Percentiles rank a stretch among this genome's conserved stretches.
phyloP scores from a whole-genome alignment of 257 asterid species.

The Solanum paucissectum region DNA sequence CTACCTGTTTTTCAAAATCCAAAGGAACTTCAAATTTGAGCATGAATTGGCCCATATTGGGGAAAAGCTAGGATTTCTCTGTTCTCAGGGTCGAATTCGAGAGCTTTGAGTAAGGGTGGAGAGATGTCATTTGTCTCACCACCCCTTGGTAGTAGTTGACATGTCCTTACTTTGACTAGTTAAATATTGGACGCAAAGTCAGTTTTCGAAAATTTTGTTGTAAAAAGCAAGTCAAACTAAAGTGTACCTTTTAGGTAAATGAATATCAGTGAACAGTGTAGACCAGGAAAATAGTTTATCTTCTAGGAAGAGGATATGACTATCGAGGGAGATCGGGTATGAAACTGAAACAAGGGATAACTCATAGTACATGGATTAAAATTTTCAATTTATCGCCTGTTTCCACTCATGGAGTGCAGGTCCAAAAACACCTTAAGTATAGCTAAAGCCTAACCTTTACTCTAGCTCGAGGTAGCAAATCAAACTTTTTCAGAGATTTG shows the following conservation, averaged over 20 bases:
- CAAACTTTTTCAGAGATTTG: not conserved
- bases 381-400: not conserved
- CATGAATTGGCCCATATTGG: not conserved
- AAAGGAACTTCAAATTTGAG: not conserved
- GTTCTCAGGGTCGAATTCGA: not conserved
- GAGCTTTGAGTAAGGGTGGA: not conserved
- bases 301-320: not conserved
- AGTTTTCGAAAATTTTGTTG: not conserved
- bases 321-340: not conserved
- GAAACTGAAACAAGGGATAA: not conserved
- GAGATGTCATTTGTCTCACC: not conserved
- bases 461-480: not conserved
- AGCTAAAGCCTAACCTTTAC: not conserved
- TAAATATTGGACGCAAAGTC: not conserved
- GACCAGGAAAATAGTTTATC: not conserved
- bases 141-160: not conserved
- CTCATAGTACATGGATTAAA: not conserved
- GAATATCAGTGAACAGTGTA: not conserved
- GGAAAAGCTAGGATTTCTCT: not conserved
- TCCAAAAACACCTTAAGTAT: not conserved
- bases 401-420: not conserved
- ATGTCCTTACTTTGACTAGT: not conserved
- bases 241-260: not conserved
- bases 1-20: conserved; percentile 38
- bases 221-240: not conserved